Conservation (phyloP, 805 yeast genomes). For the Myxozyma sirexii region DNA sequence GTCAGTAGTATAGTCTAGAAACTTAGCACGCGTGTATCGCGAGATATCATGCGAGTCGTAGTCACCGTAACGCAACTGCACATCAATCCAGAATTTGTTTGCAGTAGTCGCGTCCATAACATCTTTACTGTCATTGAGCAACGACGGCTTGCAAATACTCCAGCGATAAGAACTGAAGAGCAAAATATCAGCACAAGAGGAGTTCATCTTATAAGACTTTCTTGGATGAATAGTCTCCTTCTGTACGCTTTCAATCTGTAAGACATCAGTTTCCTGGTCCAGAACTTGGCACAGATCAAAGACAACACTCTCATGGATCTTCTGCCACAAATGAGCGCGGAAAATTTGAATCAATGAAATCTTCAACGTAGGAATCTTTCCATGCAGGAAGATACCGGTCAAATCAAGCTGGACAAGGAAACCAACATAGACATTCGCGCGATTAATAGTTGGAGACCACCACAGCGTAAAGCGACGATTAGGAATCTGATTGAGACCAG, state of each 20-base stretch:
- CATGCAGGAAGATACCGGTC: conserved; percentile 96
- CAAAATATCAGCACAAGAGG: conserved; percentile 90
- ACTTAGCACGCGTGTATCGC: conserved; percentile 89
- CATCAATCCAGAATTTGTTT: conserved; percentile 87
- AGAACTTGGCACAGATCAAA: conserved; percentile 90
- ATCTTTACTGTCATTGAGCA: conserved; percentile 72
- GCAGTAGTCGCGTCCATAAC: conserved; percentile 57
- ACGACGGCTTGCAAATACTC: conserved; percentile 77
- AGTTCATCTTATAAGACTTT: conserved; percentile 95
- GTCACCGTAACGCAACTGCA: conserved; percentile 94
- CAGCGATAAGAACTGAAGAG: conserved; percentile 75
- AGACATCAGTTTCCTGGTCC: conserved; percentile 80
- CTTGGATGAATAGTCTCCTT: conserved; percentile 95
- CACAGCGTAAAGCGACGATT: conserved; percentile 94
- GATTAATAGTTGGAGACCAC: conserved; percentile 99
- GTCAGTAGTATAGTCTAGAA: conserved; percentile 89
- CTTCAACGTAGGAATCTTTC: conserved; percentile 95
- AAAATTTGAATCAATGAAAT: conserved; percentile 94
- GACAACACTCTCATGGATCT: conserved; percentile 93
- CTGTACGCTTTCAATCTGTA: conserved; percentile 82
- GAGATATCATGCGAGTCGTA: conserved; percentile 97
- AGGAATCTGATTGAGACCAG: conserved; percentile 96
- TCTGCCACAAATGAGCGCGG: conserved; percentile 98
- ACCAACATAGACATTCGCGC: conserved; percentile 98
- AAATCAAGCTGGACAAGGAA: conserved; percentile 93